Evolutionary conservation across 257 asterid species (phyloP), one percentile per base, ranked within the genome.

Genomic region (Plantago ovata): DNA sequence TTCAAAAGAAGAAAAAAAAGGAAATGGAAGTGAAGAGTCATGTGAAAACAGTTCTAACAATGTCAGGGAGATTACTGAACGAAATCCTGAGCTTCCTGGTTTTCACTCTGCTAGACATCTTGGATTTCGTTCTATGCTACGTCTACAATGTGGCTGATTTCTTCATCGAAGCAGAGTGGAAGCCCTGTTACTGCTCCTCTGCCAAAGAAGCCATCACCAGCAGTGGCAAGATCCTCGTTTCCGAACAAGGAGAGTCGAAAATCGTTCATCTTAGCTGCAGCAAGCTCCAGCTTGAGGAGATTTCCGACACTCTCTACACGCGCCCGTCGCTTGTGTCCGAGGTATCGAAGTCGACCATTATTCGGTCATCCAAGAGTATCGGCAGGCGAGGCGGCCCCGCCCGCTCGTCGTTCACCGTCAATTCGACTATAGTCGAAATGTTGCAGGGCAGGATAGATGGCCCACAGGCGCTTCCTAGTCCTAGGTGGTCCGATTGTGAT

Each of bases 401-500:
- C 8, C 69, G 80, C 16, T 65, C 95, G 0, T 58, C 78, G 0
- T 78, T 76, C 70, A 74, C 84, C 0, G 82, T 89, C 0, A 78
- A 81, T 44, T 75, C 99, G 15, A 73, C 89, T 43, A 71, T 89
- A 23, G 86, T 89, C 0, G 95, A 79, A 56, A 93, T 89, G 95
- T 60, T 86, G 44, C 95, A 78, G 32, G 94, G 81, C 0, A 76
- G 73, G 62, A 73, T 79, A 11, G 87, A 84, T 8, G 66, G 79
- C 24, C 74, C 63, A 16, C 75, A 63, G 15, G 50, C 67, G 0
- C 69, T 68, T 9, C 78, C 77, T 0, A 36, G 63, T 12, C 92
- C 92, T 0, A 63, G 99, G 64, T 93, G 99, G 99, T 89, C 99
- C 0, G 99, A 93, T 51, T 93, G 99, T 53, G 94, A 86, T 53